phyloP scores from a whole-genome alignment of 495 filamentous ascomycete species.

The Tuber brumale region DNA sequence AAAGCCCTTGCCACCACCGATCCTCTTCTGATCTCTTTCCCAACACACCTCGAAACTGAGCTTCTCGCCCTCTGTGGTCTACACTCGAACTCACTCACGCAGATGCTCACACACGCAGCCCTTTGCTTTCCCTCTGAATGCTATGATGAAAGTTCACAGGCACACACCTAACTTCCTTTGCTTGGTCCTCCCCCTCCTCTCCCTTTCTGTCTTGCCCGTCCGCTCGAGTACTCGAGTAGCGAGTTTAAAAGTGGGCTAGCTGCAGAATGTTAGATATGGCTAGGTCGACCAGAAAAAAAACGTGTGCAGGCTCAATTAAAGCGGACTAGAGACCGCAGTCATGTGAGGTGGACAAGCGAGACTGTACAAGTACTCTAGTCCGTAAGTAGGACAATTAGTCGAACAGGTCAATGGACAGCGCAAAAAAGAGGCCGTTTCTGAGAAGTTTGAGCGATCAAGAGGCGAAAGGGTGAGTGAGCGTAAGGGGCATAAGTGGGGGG shows the following conservation, averaged over 20 bases:
- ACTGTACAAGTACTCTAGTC: not conserved
- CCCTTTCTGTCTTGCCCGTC: not conserved
- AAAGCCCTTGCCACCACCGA: not conserved
- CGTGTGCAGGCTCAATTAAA: not conserved
- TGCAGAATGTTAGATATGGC: not conserved
- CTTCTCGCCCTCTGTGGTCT: not conserved
- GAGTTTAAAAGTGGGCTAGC: conserved; percentile 1
- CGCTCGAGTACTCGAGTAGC: too few species aligned
- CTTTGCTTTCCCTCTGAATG: not conserved
- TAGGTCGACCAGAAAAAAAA: not conserved
- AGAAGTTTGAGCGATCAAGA: not conserved
- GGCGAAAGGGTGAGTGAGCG: not conserved
- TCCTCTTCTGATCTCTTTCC: not conserved
- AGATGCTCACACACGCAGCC: not conserved
- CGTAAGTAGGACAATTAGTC: not conserved
- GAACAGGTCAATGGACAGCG: not conserved
- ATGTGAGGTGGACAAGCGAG: not conserved
- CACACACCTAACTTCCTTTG: not conserved
- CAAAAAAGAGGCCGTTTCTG: not conserved
- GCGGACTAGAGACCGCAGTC: not conserved
- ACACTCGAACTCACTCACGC: not conserved
- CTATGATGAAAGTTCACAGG: not conserved
- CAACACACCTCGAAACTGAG: not conserved
- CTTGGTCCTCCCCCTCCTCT: not conserved
- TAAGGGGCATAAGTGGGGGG: not conserved